Base-by-base conservation (phyloP, 352 stramenopile genomes). In the Phytophthora palmivora region DNA sequence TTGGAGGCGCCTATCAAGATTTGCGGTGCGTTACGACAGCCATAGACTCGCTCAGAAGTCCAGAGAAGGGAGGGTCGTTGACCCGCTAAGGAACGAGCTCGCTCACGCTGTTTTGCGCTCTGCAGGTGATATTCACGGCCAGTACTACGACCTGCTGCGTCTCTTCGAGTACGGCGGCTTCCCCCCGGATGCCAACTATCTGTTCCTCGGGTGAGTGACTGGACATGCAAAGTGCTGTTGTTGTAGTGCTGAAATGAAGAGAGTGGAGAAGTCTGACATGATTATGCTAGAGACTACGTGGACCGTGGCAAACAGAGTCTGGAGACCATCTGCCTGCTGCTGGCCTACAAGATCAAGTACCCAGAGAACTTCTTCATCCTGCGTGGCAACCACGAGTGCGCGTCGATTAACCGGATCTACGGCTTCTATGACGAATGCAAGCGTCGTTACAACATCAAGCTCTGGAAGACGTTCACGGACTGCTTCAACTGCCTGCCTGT, bases 391-490 rank as follows among this genome's bases (percentile, higher is more conserved):
- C 97, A 99, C 79, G 97, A 99, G 79, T 98, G 93, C 64, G 94
- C 95, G 28, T 98, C 96, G 15, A 99, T 99, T 66, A 99, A 99
- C 80, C 88, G 97, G 24, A 99, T 99, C 77, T 99, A 99, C 80
- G 97, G 97, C 34, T 99, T 99, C 74, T 99, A 99, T 74, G 97
- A 99, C 69, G 97, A 99, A 70, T 99, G 96, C 92, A 99, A 99
- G 69, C 81, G 89, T 11, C 76, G 91, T 39, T 98, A 97, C 74
- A 94, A 83, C 22, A 82, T 98, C 36, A 97, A 97, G 62, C 72
- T 98, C 11, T 98, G 95, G 95, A 82, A 92, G 38, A 96, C 94
- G 16, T 99, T 99, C 76, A 97, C 89, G 42, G 97, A 99, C 73
- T 98, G 94, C 63, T 99, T 99, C 76, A 99, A 99, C 74, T 99